Evolutionary conservation across 2,329 filamentous ascomycete species (phyloP), one percentile per base, ranked within the genome.

Genomic region (Penicillium sp.): DNA sequence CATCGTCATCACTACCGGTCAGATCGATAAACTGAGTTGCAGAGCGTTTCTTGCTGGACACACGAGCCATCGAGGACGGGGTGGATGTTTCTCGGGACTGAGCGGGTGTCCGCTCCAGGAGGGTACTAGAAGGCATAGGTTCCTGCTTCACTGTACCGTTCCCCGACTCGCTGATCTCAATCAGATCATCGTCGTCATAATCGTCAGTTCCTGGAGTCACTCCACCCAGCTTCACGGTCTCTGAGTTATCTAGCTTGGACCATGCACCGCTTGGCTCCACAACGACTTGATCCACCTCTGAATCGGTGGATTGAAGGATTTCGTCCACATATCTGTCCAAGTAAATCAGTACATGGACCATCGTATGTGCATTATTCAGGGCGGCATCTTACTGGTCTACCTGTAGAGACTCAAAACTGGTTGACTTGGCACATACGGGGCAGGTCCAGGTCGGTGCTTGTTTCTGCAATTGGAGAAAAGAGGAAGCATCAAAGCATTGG

Each of bases 381-480:
- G 22, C 6, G 15, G 9, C 4, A 43, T 77, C 85, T 75, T 80
- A 94, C 85, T 94, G 89, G 64, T 99, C 94, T 27, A 97, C 85
- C 11, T 90, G 91, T 23, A 99, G 77, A 46, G 84, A 86, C 49
- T 93, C 89, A 72, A 90, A 99, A 0, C 87, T 85, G 1, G 92
- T 87, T 0, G 84, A 76, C 68, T 92, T 95, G 73, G 88, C 93
- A 78, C 94, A 99, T 22, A 97, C 88, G 0, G 94, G 94, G 67
- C 94, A 99, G n/a, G 86, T 81, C 94, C 94, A 99, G 18, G 94
- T 95, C 0, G 94, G 94, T 0, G 91, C 93, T 77, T 99, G 94
- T 71, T 97, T 92, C 71, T 97, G 93, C 26, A 99, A 77, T 66
- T 96, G 90, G 20, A 99, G 81, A 70, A 97, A 99, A 2, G 91